Conservation (phyloP, 2,329 filamentous ascomycete genomes). For the Aspergillus transmontanensis region DNA sequence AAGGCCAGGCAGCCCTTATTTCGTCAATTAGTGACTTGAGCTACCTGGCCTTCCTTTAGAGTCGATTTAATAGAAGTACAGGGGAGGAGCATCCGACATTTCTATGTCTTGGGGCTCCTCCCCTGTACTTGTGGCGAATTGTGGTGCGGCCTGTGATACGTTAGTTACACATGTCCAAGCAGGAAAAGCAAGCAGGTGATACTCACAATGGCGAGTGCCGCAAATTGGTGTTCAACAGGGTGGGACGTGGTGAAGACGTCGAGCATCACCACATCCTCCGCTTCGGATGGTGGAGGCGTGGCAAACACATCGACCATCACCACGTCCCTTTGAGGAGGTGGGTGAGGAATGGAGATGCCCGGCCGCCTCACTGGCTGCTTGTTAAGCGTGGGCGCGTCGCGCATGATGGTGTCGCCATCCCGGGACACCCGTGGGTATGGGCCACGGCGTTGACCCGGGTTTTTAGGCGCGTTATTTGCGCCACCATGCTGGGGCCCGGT, state of each 20-base stretch:
- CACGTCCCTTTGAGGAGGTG: not conserved
- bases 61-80: not conserved
- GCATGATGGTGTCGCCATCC: slow-evolving; percentile 9
- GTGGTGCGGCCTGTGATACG: not conserved
- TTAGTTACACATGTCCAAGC: not conserved
- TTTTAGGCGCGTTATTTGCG: not conserved
- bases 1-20: not conserved
- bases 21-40: not conserved
- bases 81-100: slow-evolving; percentile 5
- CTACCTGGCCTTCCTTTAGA: not conserved
- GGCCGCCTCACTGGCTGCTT: not conserved
- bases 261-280: not conserved
- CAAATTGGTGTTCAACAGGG: not conserved
- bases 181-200: not conserved
- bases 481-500: not conserved
- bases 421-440: not conserved
- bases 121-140: not conserved
- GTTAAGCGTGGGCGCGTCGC: not conserved
- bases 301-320: not conserved
- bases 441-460: not conserved
- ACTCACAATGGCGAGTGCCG: not conserved
- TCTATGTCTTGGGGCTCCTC: not conserved
- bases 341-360: not conserved
- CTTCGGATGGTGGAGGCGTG: not conserved
- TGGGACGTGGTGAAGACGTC: not conserved